phyloP scores from a whole-genome alignment of 257 asterid genomes.

The Nicotiana noctiflora region DNA sequence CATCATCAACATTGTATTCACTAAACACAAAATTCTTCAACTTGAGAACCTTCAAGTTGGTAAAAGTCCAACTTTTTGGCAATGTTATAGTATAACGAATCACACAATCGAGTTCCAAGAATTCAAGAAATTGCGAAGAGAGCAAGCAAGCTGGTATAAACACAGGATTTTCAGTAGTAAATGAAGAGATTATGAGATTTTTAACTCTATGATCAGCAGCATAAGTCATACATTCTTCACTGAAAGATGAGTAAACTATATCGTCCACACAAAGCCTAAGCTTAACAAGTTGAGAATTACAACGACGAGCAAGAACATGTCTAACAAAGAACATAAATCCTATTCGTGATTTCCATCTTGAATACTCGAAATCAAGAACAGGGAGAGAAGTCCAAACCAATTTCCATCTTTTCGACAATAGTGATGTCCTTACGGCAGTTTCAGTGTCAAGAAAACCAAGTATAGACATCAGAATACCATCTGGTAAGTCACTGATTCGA shows the following conservation, averaged over 20 bases:
- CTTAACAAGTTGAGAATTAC: slow-evolving; percentile 13
- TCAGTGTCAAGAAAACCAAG: slow-evolving; percentile 32
- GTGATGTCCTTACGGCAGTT: slow-evolving; percentile 26
- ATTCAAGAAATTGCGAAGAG: not conserved
- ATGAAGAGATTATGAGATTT: slow-evolving; percentile 23
- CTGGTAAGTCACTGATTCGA: slow-evolving; percentile 30
- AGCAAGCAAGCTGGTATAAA: not conserved
- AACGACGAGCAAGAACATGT: slow-evolving; percentile 26
- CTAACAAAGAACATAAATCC: slow-evolving; percentile 9
- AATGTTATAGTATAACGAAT: slow-evolving; percentile 3
- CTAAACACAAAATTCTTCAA: slow-evolving; percentile 38
- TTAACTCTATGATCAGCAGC: slow-evolving; percentile 36
- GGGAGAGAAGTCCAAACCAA: slow-evolving; percentile 28
- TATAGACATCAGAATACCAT: slow-evolving; percentile 29
- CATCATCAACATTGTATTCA: slow-evolving; percentile 2
- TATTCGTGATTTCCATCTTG: not conserved
- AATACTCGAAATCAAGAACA: slow-evolving; percentile 23
- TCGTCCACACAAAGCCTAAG: slow-evolving; percentile 24
- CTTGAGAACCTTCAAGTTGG: slow-evolving; percentile 27
- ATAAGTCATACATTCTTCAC: slow-evolving; percentile 27
- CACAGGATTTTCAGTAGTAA: not conserved
- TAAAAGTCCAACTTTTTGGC: slow-evolving; percentile 19
- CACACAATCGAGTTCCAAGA: not conserved
- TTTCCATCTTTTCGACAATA: slow-evolving; percentile 33
- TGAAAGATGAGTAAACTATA: slow-evolving; percentile 7